A percentile compares a stretch with the other conserved stretches of the same genome.
Conservation (phyloP, 2,329 filamentous ascomycete genomes). For the Hymenoscyphus occultus region DNA sequence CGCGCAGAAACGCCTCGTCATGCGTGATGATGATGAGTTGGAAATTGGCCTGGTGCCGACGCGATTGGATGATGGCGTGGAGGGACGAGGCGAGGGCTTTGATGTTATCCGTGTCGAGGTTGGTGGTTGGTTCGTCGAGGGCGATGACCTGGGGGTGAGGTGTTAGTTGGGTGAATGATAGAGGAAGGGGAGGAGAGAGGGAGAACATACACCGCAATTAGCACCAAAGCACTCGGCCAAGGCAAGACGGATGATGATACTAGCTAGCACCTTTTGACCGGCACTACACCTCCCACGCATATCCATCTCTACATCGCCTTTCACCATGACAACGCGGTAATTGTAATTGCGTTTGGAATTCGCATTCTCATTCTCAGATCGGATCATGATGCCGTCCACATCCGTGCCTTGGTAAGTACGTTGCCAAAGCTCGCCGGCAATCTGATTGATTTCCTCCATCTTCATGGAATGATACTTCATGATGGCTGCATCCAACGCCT, state of each 20-base stretch:
- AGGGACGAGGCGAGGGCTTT: constrained; percentile 80
- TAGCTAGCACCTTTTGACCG: constrained; percentile 92
- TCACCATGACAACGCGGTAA: constrained; percentile 97
- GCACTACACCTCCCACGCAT: constrained; percentile 98
- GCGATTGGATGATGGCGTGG: constrained; percentile 79
- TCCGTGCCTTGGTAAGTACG: constrained; percentile 96
- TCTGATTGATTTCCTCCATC: constrained; percentile 97
- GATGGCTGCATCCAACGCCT: constrained; percentile 89
- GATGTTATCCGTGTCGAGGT: constrained; percentile 94
- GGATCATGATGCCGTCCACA: constrained; percentile 93
- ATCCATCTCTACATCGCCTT: constrained; percentile 96
- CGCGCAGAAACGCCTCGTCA: constrained; percentile 90
- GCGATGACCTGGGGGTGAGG: constrained; percentile 63
- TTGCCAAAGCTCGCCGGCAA: constrained; percentile 95
- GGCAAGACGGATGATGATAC: constrained; percentile 95
- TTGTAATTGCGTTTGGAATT: constrained; percentile 83
- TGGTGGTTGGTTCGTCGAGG: constrained; percentile 95
- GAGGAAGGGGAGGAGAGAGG: background rate
- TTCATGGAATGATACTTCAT: constrained; percentile 96
- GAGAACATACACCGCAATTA: constrained; percentile 67
- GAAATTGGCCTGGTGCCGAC: constrained; percentile 87
- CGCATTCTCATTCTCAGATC: constrained; percentile 78
- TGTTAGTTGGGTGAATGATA: constrained; percentile 8
- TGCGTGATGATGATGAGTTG: constrained; percentile 98
- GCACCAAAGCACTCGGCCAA: constrained; percentile 95